Conservation (phyloP, 495 filamentous ascomycete species). For the Xylaria palmicola region DNA sequence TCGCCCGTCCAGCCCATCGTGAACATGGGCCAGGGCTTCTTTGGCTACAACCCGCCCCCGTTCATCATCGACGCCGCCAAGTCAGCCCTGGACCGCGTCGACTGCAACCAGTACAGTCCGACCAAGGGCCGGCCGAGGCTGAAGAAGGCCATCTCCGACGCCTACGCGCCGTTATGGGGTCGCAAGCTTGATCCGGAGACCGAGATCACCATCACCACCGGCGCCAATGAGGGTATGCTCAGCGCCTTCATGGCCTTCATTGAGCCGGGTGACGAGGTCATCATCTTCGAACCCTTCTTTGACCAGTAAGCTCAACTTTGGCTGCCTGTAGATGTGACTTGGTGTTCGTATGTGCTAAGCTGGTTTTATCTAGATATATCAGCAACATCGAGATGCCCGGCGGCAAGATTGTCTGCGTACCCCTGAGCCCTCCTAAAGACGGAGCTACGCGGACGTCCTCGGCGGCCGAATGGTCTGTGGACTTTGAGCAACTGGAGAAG, state of each 20-base stretch:
- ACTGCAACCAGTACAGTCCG: conserved; percentile 98
- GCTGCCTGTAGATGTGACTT: not conserved
- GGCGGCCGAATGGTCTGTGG: conserved; percentile 82
- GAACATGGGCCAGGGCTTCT: conserved; percentile 97
- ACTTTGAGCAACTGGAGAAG: conserved; percentile 78
- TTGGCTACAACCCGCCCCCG: conserved; percentile 92
- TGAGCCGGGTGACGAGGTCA: conserved; percentile 91
- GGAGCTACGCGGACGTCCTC: conserved; percentile 76
- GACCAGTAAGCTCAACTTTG: conserved; percentile 68
- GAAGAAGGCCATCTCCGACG: conserved; percentile 85
- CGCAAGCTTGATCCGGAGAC: conserved; percentile 78
- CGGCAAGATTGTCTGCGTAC: conserved; percentile 89
- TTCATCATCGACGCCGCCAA: conserved; percentile 94
- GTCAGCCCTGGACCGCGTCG: conserved; percentile 82
- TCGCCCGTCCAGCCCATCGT: conserved; percentile 89
- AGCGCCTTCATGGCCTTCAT: conserved; percentile 97
- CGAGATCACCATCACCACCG: conserved; percentile 92
- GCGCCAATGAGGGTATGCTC: conserved; percentile 97
- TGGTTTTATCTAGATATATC: conserved; percentile 63
- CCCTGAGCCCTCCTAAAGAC: conserved; percentile 84
- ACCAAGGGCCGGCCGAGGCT: conserved; percentile 89
- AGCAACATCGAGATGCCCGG: conserved; percentile 98
- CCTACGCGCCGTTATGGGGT: conserved; percentile 85
- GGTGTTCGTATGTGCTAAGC: not conserved
- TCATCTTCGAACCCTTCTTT: conserved; percentile 98